These are phyloP conservation scores for Musa acuminata DNA, from an alignment of 176 grass and related monocot species.

Conservation along the genomic window DNA sequence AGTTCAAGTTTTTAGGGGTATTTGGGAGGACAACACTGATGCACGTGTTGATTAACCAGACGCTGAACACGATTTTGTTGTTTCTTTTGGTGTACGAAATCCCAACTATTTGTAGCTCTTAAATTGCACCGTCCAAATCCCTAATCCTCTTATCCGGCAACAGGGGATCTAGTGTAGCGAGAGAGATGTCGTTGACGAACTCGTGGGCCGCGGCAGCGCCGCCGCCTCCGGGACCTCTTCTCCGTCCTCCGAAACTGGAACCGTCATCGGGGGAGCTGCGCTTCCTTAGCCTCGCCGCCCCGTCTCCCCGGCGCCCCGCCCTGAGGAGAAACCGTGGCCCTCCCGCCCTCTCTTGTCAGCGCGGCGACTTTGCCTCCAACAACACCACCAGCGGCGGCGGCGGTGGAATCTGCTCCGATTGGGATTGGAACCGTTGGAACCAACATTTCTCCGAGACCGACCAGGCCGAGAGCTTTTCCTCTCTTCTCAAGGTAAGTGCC, in stretches of 20 bases:
- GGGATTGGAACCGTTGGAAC: conserved; percentile 85
- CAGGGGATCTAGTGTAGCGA: background rate
- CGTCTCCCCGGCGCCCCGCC: background rate
- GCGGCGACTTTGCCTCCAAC: background rate
- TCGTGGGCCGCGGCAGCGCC: conserved; percentile 7
- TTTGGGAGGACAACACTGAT: too few species aligned
- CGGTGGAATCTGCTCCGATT: conserved; percentile 18
- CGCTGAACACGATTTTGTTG: too few species aligned
- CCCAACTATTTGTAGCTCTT: background rate
- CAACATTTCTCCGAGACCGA: conserved; percentile 77
- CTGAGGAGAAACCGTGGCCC: background rate
- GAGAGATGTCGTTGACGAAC: conserved; percentile 4
- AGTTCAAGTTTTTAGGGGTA: too few species aligned
- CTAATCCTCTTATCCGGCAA: background rate
- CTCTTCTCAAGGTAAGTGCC: conserved; percentile 50
- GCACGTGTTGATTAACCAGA: too few species aligned
- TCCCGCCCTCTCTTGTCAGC: conserved; percentile 20
- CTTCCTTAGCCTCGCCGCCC: background rate
- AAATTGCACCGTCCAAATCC: background rate
- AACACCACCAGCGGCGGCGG: background rate
- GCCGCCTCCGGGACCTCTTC: background rate
- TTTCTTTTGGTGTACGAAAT: background rate
- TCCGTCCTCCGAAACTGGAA: background rate
- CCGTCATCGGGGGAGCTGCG: background rate
- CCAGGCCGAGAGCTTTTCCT: conserved; percentile 72